Base-by-base conservation (phyloP, 1,284 basidiomycete species). In the Malassezia globosa region DNA sequence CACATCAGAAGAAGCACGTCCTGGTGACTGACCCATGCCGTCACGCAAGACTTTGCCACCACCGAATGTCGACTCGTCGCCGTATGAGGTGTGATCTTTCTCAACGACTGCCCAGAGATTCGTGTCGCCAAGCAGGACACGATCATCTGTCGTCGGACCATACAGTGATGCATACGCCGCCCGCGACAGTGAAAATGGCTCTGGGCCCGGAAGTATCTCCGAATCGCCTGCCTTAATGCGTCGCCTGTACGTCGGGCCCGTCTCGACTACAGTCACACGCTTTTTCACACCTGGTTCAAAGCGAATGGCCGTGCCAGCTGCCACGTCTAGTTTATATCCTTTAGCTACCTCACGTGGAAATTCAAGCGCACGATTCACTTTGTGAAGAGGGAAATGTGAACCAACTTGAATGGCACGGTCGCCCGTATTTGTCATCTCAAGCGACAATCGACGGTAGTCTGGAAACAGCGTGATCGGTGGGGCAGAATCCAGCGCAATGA, bases 41-140 rank as follows among this genome's bases (percentile, higher is more conserved):
- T 69, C 68, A 3, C 68, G 55, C 0, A 71, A 29, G 19, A 71
- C 68, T 26, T 71, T 71, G 13, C 68, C 90, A 64, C 92, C 92
- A 11, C 92, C 92, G 65, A 99, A 99, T 73, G 96, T 97, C 75
- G 64, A 62, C 75, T 97, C 94, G 60, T 99, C 92, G 7, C 92
- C 79, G 65, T 89, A 88, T 1, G 78, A 74, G 3, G 85, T 82
- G 80, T 79, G 78, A 65, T 97, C 94, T 29, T 79, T 76, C 72
- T 97, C 92, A 3, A 99, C 83, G 72, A 90, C 81, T 57, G 96
- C 78, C 89, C 89, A 97, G 10, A 99, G 78, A 25, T 77, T 76
- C 5, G 87, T 90, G 69, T 99, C 94, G 8, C 82, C 92, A 14
- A 99, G 77, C 33, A 87, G 77, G 18, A 99, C 79, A 33, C 82